phyloP scores from a whole-genome alignment of 345 rosid species.

The Laguncularia racemosa region DNA sequence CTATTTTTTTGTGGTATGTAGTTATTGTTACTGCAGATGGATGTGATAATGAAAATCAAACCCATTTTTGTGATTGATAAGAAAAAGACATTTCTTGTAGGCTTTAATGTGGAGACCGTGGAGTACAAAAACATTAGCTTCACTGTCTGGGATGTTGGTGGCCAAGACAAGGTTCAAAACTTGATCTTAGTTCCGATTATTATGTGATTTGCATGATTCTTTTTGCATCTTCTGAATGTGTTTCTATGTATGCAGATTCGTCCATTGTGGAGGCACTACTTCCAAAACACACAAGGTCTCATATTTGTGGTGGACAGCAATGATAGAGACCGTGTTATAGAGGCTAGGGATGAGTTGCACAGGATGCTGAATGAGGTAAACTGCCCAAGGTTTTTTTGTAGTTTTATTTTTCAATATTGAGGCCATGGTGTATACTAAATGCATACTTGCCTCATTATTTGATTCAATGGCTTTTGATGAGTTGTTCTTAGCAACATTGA shows the following conservation, averaged over 20 bases:
- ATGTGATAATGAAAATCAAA: background rate
- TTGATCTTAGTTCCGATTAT: background rate
- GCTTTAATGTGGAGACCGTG: conserved; percentile 85
- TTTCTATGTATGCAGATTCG: conserved; percentile 42
- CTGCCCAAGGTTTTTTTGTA: background rate
- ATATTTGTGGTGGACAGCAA: conserved; percentile 88
- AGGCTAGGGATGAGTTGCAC: conserved; percentile 88
- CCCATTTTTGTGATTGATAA: background rate
- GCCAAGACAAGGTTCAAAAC: conserved; percentile 68
- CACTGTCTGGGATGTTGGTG: conserved; percentile 96
- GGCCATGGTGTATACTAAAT: background rate
- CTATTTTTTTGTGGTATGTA: background rate
- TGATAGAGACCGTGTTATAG: conserved; percentile 66
- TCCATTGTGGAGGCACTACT: conserved; percentile 87
- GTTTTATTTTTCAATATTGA: background rate
- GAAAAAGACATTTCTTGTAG: conserved; percentile 17
- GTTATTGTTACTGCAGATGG: background rate
- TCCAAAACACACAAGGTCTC: conserved; percentile 81
- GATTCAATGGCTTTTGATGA: too few relatives aligned
- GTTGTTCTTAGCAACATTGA: too few relatives aligned
- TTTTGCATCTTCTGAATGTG: conserved; percentile 1
- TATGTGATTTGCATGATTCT: background rate
- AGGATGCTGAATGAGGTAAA: conserved; percentile 86
- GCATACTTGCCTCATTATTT: too few relatives aligned
- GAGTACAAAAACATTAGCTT: conserved; percentile 89